phyloP scores from a whole-genome alignment of 257 asterid genomes.

The Coffea eugenioides region DNA sequence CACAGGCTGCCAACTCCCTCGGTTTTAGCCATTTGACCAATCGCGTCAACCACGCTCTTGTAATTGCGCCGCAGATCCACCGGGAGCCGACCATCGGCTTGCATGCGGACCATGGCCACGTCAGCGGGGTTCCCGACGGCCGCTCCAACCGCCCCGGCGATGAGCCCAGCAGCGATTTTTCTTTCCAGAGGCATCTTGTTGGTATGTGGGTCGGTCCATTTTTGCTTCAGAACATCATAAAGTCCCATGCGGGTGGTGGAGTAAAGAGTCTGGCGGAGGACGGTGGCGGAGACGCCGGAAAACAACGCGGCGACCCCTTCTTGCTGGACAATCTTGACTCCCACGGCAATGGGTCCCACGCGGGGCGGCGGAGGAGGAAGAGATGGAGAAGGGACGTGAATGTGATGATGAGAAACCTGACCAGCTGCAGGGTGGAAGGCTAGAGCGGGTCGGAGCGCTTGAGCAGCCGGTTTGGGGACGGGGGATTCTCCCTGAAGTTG shows the following conservation, averaged over 20 bases:
- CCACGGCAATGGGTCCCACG: constrained; percentile 65
- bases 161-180: constrained; percentile 68
- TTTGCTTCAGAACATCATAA: constrained; percentile 64
- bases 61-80: constrained; percentile 67
- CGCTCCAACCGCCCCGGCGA: constrained; percentile 90
- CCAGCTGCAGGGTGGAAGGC: constrained; percentile 40
- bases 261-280: constrained; percentile 84
- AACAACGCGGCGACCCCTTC: constrained; percentile 70
- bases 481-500: constrained; percentile 71
- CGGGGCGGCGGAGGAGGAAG: constrained; percentile 42
- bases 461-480: constrained; percentile 25
- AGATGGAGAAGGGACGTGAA: constrained; percentile 37
- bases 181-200: constrained; percentile 46
- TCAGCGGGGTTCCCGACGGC: constrained; percentile 94
- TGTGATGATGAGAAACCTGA: constrained; percentile 20
- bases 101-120: constrained; percentile 95
- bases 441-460: constrained; percentile 56
- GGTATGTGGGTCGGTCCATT: constrained; percentile 67
- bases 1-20: constrained; percentile 82
- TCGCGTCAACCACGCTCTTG: constrained; percentile 84
- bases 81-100: constrained; percentile 93
- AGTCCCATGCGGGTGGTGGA: constrained; percentile 95
- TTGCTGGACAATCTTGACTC: constrained; percentile 61
- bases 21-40: constrained; percentile 57
- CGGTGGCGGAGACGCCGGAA: constrained; percentile 94